phyloP scores from a whole-genome alignment of 192 early-diverging fungal genomes.

The Gaertneriomyces sp. region DNA sequence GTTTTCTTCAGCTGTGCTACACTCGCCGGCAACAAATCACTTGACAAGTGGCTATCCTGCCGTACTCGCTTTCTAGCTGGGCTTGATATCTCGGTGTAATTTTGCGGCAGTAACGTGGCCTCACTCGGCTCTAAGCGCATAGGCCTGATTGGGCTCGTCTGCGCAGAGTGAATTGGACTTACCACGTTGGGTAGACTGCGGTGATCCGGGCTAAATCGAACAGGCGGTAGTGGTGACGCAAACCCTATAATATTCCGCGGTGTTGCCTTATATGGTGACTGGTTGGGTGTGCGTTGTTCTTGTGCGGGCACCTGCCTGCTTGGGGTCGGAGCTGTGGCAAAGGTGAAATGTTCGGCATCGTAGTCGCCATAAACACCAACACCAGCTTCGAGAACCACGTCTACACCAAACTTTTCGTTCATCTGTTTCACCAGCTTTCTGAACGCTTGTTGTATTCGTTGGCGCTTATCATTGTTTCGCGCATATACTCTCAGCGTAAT shows the following conservation, averaged over 20 bases:
- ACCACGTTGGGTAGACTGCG: background rate
- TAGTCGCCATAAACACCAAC: background rate
- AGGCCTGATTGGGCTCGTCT: background rate
- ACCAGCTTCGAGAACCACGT: background rate
- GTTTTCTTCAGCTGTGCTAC: too few species aligned
- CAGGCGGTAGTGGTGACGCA: background rate
- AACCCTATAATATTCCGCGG: background rate
- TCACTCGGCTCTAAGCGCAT: slow-evolving; percentile 2
- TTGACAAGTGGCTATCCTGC: background rate
- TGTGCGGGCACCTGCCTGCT: background rate
- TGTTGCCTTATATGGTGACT: background rate
- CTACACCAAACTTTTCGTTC: slow-evolving; percentile 11
- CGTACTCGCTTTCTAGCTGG: slow-evolving; percentile 13
- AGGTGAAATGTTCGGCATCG: background rate
- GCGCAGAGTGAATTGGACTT: slow-evolving; percentile 3
- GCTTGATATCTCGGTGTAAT: slow-evolving; percentile 14
- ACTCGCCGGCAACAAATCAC: too few species aligned
- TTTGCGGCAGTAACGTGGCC: slow-evolving; percentile 12
- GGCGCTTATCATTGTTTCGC: slow-evolving; percentile 47
- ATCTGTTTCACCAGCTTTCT: slow-evolving; percentile 1
- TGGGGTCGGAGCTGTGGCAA: background rate
- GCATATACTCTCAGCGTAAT: slow-evolving; percentile 65
- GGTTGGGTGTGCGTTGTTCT: slow-evolving; percentile 9
- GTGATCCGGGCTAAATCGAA: background rate
- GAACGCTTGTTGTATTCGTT: slow-evolving; percentile 19